A percentile compares a stretch with the other conserved stretches of the same genome.
phyloP scores from a whole-genome alignment of 2,329 filamentous ascomycete genomes.

The Aspergillus flavus region DNA sequence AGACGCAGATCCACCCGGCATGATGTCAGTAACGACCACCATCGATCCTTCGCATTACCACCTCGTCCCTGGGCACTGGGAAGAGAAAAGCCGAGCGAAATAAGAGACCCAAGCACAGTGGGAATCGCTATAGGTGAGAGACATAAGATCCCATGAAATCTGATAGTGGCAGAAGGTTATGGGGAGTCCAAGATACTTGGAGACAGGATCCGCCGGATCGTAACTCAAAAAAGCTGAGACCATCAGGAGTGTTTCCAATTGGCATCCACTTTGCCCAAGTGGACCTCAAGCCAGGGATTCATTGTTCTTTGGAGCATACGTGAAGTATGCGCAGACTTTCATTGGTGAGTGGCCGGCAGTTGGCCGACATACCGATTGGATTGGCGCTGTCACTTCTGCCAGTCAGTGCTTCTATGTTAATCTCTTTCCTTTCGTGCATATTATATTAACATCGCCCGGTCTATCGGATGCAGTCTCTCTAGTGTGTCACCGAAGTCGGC shows the following conservation, averaged over 20 bases:
- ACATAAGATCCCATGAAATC: neutral
- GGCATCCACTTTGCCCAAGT: neutral
- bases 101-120: neutral
- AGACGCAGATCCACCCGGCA: slow-evolving; percentile 17
- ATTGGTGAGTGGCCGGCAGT: neutral
- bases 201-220: neutral
- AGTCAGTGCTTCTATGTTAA: neutral
- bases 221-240: neutral
- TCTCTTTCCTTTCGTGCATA: neutral
- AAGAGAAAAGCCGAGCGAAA: neutral
- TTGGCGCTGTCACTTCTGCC: neutral
- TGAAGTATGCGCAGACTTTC: neutral
- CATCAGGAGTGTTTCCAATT: slow-evolving; percentile 1
- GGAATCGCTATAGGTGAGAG: neutral
- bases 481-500: neutral
- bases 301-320: neutral
- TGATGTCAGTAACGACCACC: slow-evolving; percentile 21
- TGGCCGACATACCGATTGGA: no score
- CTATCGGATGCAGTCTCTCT: neutral
- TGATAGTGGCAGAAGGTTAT: neutral
- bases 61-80: neutral
- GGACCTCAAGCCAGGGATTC: neutral
- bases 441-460: neutral
- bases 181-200: neutral
- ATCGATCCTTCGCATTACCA: slow-evolving; percentile 33